Percentiles rank a stretch among this genome's conserved stretches.
Conservation (phyloP, 1,284 basidiomycete species). For the Microbotryum intermedium region DNA sequence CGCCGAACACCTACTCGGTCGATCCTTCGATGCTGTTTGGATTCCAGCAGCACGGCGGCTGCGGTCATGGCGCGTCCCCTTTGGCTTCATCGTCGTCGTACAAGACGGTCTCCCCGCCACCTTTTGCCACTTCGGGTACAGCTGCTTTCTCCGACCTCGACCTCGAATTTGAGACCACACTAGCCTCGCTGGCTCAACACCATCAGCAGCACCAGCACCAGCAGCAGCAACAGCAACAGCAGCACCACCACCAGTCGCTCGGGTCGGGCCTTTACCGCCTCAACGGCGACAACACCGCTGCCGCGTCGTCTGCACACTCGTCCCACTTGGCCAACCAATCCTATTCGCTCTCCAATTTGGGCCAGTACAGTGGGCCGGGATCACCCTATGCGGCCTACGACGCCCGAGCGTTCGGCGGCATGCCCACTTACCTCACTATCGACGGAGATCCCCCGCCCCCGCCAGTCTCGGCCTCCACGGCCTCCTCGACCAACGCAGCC, state of each 20-base stretch:
- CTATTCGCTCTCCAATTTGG: not conserved
- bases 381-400: too few relatives aligned
- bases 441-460: too few relatives aligned
- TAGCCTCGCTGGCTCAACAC: not conserved
- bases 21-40: not conserved
- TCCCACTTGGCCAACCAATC: not conserved
- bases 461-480: too few relatives aligned
- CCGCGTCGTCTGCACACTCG: not conserved
- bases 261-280: not conserved
- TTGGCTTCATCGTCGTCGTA: too few relatives aligned
- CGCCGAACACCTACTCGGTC: not conserved
- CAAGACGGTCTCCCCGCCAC: not conserved
- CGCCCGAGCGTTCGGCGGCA: too few relatives aligned
- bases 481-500: too few relatives aligned
- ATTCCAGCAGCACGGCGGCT: not conserved
- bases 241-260: conserved; percentile 3
- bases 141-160: conserved; percentile 13
- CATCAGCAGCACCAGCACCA: conserved; percentile 2
- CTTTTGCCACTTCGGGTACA: not conserved
- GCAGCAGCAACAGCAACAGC: not conserved
- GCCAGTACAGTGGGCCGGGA: too few relatives aligned
- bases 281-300: not conserved
- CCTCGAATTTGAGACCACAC: conserved; percentile 22
- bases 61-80: too few relatives aligned
- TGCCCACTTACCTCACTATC: too few relatives aligned